These are phyloP conservation scores for Fusarium buharicum DNA, from an alignment of 2,329 filamentous ascomycete species.

Conservation along the genomic window DNA sequence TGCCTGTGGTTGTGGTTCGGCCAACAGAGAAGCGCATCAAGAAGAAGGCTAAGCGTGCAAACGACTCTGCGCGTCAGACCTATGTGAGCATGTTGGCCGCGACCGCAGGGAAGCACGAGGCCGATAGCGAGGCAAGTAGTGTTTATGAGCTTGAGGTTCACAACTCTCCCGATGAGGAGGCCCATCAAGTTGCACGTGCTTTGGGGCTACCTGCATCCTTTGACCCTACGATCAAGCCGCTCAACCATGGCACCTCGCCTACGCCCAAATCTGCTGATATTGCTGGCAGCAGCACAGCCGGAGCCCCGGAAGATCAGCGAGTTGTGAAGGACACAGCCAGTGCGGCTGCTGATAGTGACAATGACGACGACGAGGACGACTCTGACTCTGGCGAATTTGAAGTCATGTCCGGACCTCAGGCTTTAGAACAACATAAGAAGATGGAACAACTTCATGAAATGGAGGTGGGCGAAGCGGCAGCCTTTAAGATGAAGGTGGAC, in stretches of 20 bases:
- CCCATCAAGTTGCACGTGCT: constrained; percentile 71
- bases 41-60: constrained; percentile 85
- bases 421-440: constrained; percentile 59
- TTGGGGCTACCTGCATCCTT: constrained; percentile 71
- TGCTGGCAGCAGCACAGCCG: constrained; percentile 17
- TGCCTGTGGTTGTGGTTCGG: constrained; percentile 91
- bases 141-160: constrained; percentile 65
- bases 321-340: constrained; percentile 47
- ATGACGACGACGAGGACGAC: constrained; percentile 49
- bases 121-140: constrained; percentile 64
- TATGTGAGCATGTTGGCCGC: constrained; percentile 82
- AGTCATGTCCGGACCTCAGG: constrained; percentile 56
- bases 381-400: constrained; percentile 59
- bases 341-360: constrained; percentile 50
- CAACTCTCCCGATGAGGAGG: constrained; percentile 69
- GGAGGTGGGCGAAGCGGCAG: constrained; percentile 68
- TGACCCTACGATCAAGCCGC: constrained; percentile 71
- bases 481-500: constrained; percentile 56
- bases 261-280: constrained; percentile 31
- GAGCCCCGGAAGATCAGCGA: constrained; percentile 33
- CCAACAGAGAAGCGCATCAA: constrained; percentile 88
- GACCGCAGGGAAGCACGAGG: constrained; percentile 66
- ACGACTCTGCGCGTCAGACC: constrained; percentile 78
- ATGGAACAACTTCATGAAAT: constrained; percentile 66
- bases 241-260: constrained; percentile 50